These are phyloP conservation scores for Cytidiella melzeri DNA, from an alignment of 768 basidiomycete genomes.

Conservation along the genomic window DNA sequence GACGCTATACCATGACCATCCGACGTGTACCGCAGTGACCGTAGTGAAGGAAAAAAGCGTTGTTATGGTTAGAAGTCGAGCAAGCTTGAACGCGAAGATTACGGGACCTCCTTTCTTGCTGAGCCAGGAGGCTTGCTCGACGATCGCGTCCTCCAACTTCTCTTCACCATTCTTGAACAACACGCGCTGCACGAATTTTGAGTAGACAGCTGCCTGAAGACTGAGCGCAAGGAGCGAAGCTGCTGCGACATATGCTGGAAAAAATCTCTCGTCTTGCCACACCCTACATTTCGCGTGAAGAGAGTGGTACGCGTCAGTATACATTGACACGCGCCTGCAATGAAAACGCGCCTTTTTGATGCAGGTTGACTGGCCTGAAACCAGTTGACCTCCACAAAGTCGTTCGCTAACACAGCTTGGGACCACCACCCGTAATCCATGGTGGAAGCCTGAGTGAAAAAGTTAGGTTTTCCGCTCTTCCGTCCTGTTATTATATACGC, in stretches of 20 bases:
- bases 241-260: constrained; percentile 8
- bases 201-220: not conserved
- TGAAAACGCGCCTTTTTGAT: not conserved
- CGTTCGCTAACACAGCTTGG: not conserved
- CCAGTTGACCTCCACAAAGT: not conserved
- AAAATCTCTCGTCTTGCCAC: constrained; percentile 8
- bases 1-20: not conserved
- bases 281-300: constrained; percentile 1
- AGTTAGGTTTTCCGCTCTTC: no score
- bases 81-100: constrained; percentile 10
- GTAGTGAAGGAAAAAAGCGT: constrained; percentile 2
- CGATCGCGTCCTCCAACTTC: not conserved
- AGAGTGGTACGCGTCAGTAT: not conserved
- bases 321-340: not conserved
- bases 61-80: constrained; percentile 1
- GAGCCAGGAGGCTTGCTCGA: not conserved
- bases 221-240: constrained; percentile 1
- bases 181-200: constrained; percentile 3
- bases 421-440: not conserved
- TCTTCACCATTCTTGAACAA: not conserved
- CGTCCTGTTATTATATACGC: no score
- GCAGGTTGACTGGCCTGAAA: not conserved
- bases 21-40: not conserved
- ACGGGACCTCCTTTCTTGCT: not conserved
- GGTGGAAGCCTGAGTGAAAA: no score